These are phyloP conservation scores for Ploettnerulaceae sp. DNA, from an alignment of 2,329 filamentous ascomycete species.

Conservation along the genomic window DNA sequence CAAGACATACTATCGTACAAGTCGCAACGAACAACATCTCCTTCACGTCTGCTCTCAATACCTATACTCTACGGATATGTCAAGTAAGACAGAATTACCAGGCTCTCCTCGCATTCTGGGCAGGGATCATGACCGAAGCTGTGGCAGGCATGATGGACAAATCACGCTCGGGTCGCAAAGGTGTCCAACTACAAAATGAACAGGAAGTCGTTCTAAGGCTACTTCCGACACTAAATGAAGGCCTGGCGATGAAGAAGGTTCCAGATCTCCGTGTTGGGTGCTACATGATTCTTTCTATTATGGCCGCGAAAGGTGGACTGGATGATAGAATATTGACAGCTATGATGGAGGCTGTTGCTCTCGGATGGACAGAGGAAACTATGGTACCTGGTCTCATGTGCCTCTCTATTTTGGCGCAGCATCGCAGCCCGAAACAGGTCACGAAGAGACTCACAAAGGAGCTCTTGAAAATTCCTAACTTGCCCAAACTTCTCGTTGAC, in stretches of 20 bases:
- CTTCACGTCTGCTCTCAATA: conserved; percentile 73
- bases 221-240: conserved; percentile 68
- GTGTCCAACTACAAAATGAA: conserved; percentile 73
- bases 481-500: conserved; percentile 55
- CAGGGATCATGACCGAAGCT: conserved; percentile 78
- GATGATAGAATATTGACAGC: conserved; percentile 76
- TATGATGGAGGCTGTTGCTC: conserved; percentile 83
- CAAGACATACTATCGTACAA: conserved; percentile 77
- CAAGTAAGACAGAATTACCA: conserved; percentile 69
- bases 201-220: conserved; percentile 69
- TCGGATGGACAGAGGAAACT: conserved; percentile 72
- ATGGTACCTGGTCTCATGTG: conserved; percentile 70
- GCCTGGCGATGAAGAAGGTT: conserved; percentile 68
- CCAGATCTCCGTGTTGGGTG: conserved; percentile 79
- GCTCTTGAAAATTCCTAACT: conserved; percentile 57
- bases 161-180: conserved; percentile 67
- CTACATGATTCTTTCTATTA: conserved; percentile 84
- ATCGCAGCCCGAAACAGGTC: conserved; percentile 65
- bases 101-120: conserved; percentile 84
- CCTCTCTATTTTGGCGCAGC: conserved; percentile 75
- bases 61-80: conserved; percentile 72
- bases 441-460: conserved; percentile 66
- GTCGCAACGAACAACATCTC: conserved; percentile 72
- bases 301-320: conserved; percentile 77
- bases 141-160: conserved; percentile 77